These are phyloP conservation scores for Symbiodinium natans DNA, from an alignment of 73 alveolate species.

Conservation along the genomic window DNA sequence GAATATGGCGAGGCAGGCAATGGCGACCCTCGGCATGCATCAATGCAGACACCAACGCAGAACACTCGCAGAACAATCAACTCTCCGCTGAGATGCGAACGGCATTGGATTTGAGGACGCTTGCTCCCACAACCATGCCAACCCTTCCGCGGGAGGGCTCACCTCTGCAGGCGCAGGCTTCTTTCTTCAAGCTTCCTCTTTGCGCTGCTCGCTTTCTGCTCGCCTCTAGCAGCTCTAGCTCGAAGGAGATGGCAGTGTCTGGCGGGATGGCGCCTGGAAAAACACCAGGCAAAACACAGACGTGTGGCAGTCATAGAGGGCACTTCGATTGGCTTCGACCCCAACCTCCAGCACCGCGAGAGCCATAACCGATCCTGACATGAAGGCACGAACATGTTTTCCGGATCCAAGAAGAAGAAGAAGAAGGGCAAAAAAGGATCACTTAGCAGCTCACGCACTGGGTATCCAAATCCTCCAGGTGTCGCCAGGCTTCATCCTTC, in stretches of 20 bases:
- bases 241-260: conserved; percentile 56
- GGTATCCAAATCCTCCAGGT: conserved; percentile 91
- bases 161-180: conserved; percentile 6
- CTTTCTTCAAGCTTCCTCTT: background rate
- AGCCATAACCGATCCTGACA: conserved; percentile 63
- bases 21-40: background rate
- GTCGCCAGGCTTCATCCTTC: conserved; percentile 91
- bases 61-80: background rate
- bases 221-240: conserved; percentile 66
- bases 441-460: background rate
- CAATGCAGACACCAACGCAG: background rate
- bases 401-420: too few relatives aligned
- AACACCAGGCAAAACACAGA: too few relatives aligned
- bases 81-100: background rate
- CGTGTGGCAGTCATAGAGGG: background rate
- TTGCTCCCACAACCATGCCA: conserved; percentile 81
- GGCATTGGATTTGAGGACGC: conserved; percentile 88
- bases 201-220: background rate
- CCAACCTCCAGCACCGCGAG: conserved; percentile 64
- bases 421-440: too few relatives aligned
- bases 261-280: conserved; percentile 68
- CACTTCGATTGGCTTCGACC: background rate
- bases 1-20: conserved; percentile 45
- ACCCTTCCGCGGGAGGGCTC: conserved; percentile 83
- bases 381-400: too few relatives aligned